Evolutionary conservation across 495 filamentous ascomycete genomes (phyloP), one percentile per base, ranked within the genome.

Genomic region (Chaetomium cochliodes): DNA sequence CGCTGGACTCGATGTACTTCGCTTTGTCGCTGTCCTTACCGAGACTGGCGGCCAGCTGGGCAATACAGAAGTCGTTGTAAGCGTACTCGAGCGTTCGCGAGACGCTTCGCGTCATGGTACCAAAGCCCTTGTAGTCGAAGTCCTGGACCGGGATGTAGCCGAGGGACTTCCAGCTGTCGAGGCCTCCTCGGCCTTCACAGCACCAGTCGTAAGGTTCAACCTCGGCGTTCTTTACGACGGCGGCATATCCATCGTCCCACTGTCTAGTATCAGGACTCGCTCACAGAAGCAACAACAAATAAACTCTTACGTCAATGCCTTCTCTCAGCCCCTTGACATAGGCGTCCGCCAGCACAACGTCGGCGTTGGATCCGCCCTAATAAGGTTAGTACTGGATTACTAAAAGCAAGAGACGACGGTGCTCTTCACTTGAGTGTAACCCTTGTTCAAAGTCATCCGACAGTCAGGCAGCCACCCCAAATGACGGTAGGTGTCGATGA

Each of bases 1-100:
- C 77, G 60, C 86, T 85, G 0, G 87, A 82, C 22, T 73, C 70
- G 5, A 82, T 74, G 63, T 90, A 91, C 71, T 88, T 90, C 47
- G 86, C 81, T 18, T 78, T 76, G 62, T 90, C 87, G 9, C 63
- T 69, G 0, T 74, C 63, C 33, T 86, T 82, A 3, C 82, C 84
- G 51, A 89, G 74, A 0, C 73, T 76, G 22, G 81, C 73, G 3
- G 84, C 87, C 70, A 91, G 84, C 63, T 87, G 80, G 1, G 88
- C 77, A 62, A 92, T 89, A 62, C 84, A 86, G 69, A 89, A 92
- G 72, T 92, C 90, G 65, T 92, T 87, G 71, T 92, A 92, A 7
- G 86, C 82, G 74, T 92, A 92, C 69, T 92, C 90, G 0, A 92
- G 81, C 0, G 89, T 92, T 11, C 90, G 78, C 0, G 87, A 90